Evolutionary conservation across 306 rosid species (phyloP).

Genomic region (Inga leiocalycina): DNA sequence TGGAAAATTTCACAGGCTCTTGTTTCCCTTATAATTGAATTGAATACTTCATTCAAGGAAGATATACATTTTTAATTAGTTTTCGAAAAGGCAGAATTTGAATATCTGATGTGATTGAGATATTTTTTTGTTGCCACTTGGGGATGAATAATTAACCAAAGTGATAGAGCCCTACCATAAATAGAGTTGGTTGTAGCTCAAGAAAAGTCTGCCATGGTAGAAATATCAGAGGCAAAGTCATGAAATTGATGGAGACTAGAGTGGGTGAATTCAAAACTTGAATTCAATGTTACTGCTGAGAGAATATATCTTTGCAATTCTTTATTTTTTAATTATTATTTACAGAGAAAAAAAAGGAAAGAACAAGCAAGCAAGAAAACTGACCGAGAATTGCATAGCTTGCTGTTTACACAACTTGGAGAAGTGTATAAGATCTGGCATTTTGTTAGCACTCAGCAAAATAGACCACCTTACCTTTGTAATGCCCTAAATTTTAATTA

Average conservation of each 20-base stretch:
- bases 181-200: not conserved
- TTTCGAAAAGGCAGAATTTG: not conserved
- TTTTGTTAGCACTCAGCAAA: conserved; percentile 16
- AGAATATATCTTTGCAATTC: not conserved
- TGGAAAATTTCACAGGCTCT: conserved; percentile 14
- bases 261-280: not conserved
- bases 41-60: not conserved
- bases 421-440: conserved; percentile 1
- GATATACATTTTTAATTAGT: not conserved
- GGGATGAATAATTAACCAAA: not conserved
- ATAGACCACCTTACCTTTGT: conserved; percentile 42
- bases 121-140: too few relatives aligned
- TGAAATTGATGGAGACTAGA: not conserved
- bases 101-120: not conserved
- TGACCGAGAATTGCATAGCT: not conserved
- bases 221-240: not conserved
- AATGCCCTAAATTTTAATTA: too few relatives aligned
- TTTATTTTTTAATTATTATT: not conserved
- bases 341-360: not conserved
- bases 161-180: not conserved
- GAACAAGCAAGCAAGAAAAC: not conserved
- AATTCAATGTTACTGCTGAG: not conserved
- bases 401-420: conserved; percentile 3
- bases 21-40: not conserved
- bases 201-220: conserved; percentile 3